Evolutionary conservation across 805 yeast species (phyloP).

Genomic region (Saccharomyces mikatae): DNA sequence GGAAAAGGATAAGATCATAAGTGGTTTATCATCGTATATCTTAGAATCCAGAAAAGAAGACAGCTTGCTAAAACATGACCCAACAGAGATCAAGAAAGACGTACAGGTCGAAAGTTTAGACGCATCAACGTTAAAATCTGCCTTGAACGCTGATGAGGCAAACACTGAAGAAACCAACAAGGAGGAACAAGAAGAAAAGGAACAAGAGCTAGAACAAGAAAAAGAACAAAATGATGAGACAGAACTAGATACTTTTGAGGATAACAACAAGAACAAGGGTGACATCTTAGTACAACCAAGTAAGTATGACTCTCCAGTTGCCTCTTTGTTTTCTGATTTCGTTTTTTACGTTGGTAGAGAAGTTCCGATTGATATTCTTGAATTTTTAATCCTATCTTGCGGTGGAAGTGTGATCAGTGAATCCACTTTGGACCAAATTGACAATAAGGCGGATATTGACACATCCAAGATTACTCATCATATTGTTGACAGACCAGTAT

Average conservation of each 20-base stretch:
- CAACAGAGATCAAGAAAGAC: constrained; percentile 4
- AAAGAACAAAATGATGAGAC: constrained; percentile 37
- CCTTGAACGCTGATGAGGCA: constrained; percentile 36
- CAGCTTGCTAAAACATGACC: constrained; percentile 25
- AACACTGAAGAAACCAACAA: constrained; percentile 29
- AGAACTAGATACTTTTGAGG: constrained; percentile 65
- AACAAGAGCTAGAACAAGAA: constrained; percentile 27
- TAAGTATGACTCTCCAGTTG: constrained; percentile 47
- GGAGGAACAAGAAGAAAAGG: constrained; percentile 32
- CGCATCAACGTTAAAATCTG: constrained; percentile 47
- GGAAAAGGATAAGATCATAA: constrained; percentile 70
- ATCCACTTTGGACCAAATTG: constrained; percentile 72
- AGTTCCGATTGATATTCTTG: constrained; percentile 85
- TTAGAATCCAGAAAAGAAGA: constrained; percentile 43
- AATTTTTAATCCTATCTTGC: constrained; percentile 74
- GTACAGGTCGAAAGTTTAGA: constrained; percentile 29
- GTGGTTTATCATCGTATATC: constrained; percentile 80
- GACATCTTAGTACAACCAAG: constrained; percentile 71
- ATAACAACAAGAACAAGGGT: constrained; percentile 51
- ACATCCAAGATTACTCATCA: constrained; percentile 79
- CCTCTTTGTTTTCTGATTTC: constrained; percentile 62
- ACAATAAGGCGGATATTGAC: constrained; percentile 40
- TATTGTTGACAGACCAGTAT: constrained; percentile 84
- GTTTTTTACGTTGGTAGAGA: constrained; percentile 89
- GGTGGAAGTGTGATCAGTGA: constrained; percentile 87